These are phyloP conservation scores for Cucumis hystrix DNA, from an alignment of 306 rosid species.

Conservation along the genomic window DNA sequence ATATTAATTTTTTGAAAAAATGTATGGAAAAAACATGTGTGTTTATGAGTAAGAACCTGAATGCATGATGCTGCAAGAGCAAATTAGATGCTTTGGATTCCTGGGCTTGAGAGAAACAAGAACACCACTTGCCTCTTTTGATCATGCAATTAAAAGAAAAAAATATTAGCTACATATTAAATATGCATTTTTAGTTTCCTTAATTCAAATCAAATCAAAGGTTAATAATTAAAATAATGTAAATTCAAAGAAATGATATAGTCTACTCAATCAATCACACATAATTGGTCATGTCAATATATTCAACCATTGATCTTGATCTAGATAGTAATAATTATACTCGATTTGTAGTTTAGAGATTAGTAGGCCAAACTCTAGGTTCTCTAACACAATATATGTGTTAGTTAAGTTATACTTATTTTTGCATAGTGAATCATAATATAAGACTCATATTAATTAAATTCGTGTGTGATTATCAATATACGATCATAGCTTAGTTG, in stretches of 20 bases:
- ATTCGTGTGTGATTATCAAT: too few species aligned
- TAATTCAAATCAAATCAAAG: neutral
- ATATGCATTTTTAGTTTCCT: neutral
- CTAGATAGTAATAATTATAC: too few species aligned
- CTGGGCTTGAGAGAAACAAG: neutral
- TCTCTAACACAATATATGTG: too few species aligned
- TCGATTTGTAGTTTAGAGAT: too few species aligned
- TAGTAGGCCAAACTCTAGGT: too few species aligned
- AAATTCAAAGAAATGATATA: neutral
- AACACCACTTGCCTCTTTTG: neutral
- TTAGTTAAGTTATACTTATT: too few species aligned
- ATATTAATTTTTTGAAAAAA: neutral
- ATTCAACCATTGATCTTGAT: too few species aligned
- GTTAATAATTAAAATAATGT: neutral
- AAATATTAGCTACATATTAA: too few species aligned
- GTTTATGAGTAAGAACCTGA: neutral
- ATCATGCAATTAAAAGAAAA: neutral
- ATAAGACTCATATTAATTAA: too few species aligned
- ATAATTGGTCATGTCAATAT: neutral
- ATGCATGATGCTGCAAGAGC: neutral
- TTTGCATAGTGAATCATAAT: too few species aligned
- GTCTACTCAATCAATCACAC: neutral
- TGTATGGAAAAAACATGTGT: neutral
- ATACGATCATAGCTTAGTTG: too few species aligned
- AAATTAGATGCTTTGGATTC: neutral